phyloP scores from a whole-genome alignment of 495 filamentous ascomycete genomes.

The Penicillium taxi region DNA sequence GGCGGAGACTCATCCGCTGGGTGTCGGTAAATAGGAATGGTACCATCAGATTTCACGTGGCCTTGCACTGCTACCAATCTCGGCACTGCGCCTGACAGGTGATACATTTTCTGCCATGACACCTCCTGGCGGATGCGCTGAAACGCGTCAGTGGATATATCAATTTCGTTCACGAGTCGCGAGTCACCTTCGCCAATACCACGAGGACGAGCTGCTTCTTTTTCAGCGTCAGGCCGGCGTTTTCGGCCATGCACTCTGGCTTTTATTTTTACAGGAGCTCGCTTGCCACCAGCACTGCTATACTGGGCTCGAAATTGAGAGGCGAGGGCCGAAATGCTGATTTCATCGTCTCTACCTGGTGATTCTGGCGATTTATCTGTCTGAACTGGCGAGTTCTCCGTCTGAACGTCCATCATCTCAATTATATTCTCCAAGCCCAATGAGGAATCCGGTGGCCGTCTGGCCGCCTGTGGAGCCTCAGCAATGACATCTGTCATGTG shows the following conservation, averaged over 20 bases:
- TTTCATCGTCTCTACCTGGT: slow-evolving; percentile 15
- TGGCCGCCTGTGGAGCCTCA: slow-evolving; percentile 11
- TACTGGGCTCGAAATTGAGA: slow-evolving; percentile 13
- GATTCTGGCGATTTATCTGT: background rate
- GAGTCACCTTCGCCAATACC: slow-evolving; percentile 72
- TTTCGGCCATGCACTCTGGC: slow-evolving; percentile 22
- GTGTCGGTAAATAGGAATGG: slow-evolving; percentile 86
- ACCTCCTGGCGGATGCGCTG: slow-evolving; percentile 68
- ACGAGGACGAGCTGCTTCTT: slow-evolving; percentile 2
- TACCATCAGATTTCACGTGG: slow-evolving; percentile 58
- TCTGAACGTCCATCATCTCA: slow-evolving; percentile 27
- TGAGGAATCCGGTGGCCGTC: slow-evolving; percentile 11
- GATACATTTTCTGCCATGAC: slow-evolving; percentile 85
- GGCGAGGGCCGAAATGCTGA: slow-evolving; percentile 16
- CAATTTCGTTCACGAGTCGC: slow-evolving; percentile 59
- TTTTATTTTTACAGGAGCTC: slow-evolving; percentile 8
- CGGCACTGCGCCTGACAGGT: slow-evolving; percentile 85
- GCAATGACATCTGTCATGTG: slow-evolving; percentile 39
- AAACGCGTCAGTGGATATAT: slow-evolving; percentile 53
- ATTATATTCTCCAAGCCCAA: slow-evolving; percentile 34
- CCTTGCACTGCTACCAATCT: slow-evolving; percentile 92
- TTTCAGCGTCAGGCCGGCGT: slow-evolving; percentile 17
- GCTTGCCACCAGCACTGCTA: slow-evolving; percentile 3
- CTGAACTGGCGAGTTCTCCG: slow-evolving; percentile 1
- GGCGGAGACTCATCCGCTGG: slow-evolving; percentile 86